Evolutionary conservation across 139 green algal species (phyloP).

Genomic region (Chlamydomonas sphaeroides): DNA sequence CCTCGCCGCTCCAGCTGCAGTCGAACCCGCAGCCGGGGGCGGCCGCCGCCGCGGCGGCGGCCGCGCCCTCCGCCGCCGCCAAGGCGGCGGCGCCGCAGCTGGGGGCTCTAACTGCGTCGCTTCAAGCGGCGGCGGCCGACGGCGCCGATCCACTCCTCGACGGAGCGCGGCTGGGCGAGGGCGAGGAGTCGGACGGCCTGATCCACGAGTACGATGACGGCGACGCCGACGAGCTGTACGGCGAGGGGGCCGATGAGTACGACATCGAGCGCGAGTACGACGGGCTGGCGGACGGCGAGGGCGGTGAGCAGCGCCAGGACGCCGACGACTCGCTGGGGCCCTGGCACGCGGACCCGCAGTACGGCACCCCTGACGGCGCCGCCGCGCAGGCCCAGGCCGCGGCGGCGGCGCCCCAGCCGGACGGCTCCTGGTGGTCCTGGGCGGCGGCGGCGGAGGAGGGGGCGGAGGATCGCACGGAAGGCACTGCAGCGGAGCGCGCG

Average conservation of each 20-base stretch:
- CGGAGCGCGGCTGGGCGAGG: background rate
- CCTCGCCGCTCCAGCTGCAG: constrained; percentile 4
- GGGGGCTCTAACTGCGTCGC: constrained; percentile 12
- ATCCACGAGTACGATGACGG: background rate
- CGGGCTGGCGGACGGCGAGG: background rate
- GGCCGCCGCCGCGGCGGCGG: background rate
- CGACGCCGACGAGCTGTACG: background rate
- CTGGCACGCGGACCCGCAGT: background rate
- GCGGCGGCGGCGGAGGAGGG: background rate
- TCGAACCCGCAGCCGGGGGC: background rate
- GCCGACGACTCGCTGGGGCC: background rate
- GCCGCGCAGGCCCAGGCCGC: background rate
- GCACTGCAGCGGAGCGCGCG: background rate
- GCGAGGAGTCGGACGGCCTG: background rate
- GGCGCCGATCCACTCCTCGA: background rate
- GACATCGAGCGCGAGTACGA: background rate
- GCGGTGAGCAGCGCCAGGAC: background rate
- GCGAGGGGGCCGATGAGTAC: background rate
- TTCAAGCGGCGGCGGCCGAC: background rate
- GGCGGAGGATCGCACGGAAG: background rate
- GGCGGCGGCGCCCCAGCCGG: background rate
- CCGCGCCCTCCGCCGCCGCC: background rate
- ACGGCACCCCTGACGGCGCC: background rate
- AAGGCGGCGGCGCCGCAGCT: background rate
- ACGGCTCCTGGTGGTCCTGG: too few species aligned